Base-by-base conservation (phyloP, 2,329 filamentous ascomycete genomes). In the Trichoderma simmonsii region DNA sequence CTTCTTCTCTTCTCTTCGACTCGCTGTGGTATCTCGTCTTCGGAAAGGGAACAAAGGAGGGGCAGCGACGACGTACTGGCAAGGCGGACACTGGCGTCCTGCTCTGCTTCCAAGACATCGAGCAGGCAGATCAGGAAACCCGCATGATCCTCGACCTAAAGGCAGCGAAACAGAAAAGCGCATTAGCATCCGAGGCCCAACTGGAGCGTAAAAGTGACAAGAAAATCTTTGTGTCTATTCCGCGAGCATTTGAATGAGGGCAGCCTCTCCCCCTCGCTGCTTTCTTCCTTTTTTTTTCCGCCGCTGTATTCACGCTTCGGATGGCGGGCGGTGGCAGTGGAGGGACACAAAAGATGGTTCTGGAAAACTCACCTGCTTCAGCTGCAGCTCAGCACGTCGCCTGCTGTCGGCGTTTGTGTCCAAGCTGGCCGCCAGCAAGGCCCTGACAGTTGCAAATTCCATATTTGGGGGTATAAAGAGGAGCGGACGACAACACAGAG, bases 91-190 rank as follows among this genome's bases (percentile, higher is more conserved):
- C 91, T 91, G 78, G 90, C 87, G 77, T 97, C 93, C 83, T 95
- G 92, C 84, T 99, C 96, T 74, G 89, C 88, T 84, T 97, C 92
- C 77, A 98, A 86, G 79, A 99, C 94, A 81, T 97, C 93, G 78
- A 98, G 87, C 74, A 98, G 90, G 77, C 93, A 93, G 82, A 96
- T 93, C 80, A 93, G 92, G 83, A 99, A 98, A 76, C 95, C 95
- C 73, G 92, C 87, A 82, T 95, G 91, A 77, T 93, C 91, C 85
- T 98, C 95, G 81, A 96, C 94, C 94, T 98, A 80, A 51, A 73
- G 7, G 14, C n/a, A 57, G 28, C 26, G 56, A 71, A 61, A 71
- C 70, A 71, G 64, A 71, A 73, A 73, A 75, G 77, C 68, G 68
- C 68, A 73, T 73, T 63, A 73, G 71, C 62, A 71, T 39, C 34